phyloP scores from a whole-genome alignment of 169 alveolate species.

The Cryptosporidium viatorum region DNA sequence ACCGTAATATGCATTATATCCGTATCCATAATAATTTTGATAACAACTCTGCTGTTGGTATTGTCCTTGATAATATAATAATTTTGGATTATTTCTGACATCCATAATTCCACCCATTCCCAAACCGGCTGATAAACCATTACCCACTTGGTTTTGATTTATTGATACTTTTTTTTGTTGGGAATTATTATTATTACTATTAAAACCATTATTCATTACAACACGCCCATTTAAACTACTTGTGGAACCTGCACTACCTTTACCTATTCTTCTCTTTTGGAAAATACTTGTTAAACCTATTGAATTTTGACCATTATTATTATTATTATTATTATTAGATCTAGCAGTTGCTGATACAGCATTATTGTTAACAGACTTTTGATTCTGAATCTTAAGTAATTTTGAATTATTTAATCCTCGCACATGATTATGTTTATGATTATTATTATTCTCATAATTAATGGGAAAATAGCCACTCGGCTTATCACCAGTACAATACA shows the following conservation, averaged over 20 bases:
- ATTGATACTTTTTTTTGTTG: neutral
- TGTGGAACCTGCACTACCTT: neutral
- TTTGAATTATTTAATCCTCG: neutral
- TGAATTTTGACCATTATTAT: neutral
- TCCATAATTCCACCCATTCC: neutral
- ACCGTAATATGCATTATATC: neutral
- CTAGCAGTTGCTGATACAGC: neutral
- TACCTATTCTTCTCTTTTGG: neutral
- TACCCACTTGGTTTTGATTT: neutral
- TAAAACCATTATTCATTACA: neutral
- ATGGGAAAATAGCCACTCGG: constrained; percentile 58
- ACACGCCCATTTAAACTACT: neutral
- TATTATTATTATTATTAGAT: neutral
- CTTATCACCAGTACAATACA: constrained; percentile 49
- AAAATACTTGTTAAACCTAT: neutral
- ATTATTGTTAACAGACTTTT: neutral
- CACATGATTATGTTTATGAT: neutral
- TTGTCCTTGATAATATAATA: neutral
- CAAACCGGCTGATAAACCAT: neutral
- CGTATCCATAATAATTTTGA: constrained; percentile 2
- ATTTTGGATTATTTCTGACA: neutral
- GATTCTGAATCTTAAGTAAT: neutral
- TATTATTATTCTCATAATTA: neutral
- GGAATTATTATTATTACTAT: neutral
- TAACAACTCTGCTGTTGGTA: neutral